Evolutionary conservation across 1,139 yeast species (phyloP).

Genomic region (Spathaspora sp.): DNA sequence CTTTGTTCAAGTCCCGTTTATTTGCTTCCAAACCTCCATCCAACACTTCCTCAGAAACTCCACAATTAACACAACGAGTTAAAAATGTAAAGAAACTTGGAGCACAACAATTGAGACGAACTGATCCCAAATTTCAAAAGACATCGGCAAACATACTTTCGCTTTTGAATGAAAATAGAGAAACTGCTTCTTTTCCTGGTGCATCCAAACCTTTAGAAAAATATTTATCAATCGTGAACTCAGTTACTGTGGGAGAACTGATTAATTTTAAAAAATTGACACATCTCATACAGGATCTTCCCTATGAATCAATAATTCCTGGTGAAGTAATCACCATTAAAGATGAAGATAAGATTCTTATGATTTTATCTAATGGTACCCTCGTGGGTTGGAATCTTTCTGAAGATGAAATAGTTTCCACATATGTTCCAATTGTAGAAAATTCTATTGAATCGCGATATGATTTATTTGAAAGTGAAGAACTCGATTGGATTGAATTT

Average conservation of each 20-base stretch:
- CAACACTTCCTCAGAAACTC: background rate
- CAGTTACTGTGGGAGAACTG: conserved; percentile 68
- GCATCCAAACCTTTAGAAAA: conserved; percentile 25
- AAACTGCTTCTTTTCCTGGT: conserved; percentile 14
- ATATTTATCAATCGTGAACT: conserved; percentile 41
- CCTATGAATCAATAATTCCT: conserved; percentile 54
- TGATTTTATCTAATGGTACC: conserved; percentile 71
- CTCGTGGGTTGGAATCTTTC: conserved; percentile 79
- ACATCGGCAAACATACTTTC: conserved; percentile 27
- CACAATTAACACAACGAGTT: conserved; percentile 3
- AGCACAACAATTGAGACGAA: conserved; percentile 27
- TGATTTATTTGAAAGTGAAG: conserved; percentile 68
- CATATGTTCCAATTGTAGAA: conserved; percentile 47
- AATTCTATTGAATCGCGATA: conserved; percentile 38
- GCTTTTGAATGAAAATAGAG: conserved; percentile 24
- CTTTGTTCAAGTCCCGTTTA: background rate
- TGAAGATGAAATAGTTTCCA: conserved; percentile 51
- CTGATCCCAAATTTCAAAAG: conserved; percentile 21
- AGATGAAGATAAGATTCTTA: conserved; percentile 42
- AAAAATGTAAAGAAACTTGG: conserved; percentile 20
- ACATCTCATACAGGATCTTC: conserved; percentile 29
- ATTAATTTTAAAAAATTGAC: conserved; percentile 54
- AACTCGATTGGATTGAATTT: conserved; percentile 77
- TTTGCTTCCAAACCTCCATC: conserved; percentile 1
- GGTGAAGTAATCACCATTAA: conserved; percentile 61